phyloP scores from a whole-genome alignment of 129 eudicot genomes.

The Cynara cardunculus region DNA sequence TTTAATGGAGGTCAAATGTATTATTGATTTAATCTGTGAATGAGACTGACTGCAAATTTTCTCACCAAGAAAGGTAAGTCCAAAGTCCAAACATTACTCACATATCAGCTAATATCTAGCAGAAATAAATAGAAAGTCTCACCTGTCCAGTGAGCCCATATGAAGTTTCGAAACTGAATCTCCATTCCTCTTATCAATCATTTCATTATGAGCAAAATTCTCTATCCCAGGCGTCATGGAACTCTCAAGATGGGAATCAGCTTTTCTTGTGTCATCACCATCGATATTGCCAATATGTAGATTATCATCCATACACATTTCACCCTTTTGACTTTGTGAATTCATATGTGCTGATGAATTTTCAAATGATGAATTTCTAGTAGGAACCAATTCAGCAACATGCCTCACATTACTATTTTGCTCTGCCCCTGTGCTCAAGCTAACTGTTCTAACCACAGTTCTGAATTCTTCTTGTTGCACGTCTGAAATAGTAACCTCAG shows the following conservation, averaged over 20 bases:
- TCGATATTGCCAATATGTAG: conserved; percentile 8
- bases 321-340: conserved; percentile 25
- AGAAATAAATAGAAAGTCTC: conserved; percentile 11
- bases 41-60: not conserved
- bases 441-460: conserved; percentile 12
- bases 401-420: conserved; percentile 16
- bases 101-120: conserved; percentile 5
- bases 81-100: not conserved
- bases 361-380: conserved; percentile 8
- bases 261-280: conserved; percentile 31
- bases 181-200: conserved; percentile 20
- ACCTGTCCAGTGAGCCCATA: conserved; percentile 31
- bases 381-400: conserved; percentile 15
- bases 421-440: conserved; percentile 23
- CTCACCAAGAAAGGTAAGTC: not conserved
- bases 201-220: conserved; percentile 21
- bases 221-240: conserved; percentile 16
- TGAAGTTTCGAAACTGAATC: conserved; percentile 26
- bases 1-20: not conserved
- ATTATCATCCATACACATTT: conserved; percentile 35
- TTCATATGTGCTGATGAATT: conserved; percentile 23
- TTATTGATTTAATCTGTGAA: not conserved
- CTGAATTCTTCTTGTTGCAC: conserved; percentile 34
- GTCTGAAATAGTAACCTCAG: conserved; percentile 28
- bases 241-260: conserved; percentile 28